These are phyloP conservation scores for Ceratocystis eucalypticola DNA, from an alignment of 2,329 filamentous ascomycete genomes.

Conservation along the genomic window DNA sequence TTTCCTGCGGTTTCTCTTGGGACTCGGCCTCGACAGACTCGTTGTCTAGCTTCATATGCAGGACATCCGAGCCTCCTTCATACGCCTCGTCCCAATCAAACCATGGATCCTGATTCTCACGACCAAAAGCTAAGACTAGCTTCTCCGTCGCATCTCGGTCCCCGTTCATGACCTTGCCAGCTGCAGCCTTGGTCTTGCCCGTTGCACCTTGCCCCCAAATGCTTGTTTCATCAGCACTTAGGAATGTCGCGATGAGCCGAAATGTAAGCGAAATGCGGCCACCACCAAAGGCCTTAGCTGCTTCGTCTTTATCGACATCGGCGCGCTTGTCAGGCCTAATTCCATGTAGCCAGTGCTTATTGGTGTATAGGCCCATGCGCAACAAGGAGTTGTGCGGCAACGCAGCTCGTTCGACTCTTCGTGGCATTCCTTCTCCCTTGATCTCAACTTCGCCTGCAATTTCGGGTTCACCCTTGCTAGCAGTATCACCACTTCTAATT, in stretches of 20 bases:
- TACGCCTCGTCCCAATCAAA: slow-evolving; percentile 69
- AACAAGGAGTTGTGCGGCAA: slow-evolving; percentile 86
- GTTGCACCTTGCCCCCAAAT: slow-evolving; percentile 93
- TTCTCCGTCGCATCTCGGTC: slow-evolving; percentile 49
- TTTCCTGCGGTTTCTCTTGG: slow-evolving; percentile 22
- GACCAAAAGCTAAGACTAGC: slow-evolving; percentile 68
- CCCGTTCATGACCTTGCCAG: slow-evolving; percentile 54
- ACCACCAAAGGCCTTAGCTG: slow-evolving; percentile 59
- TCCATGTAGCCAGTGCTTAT: slow-evolving; percentile 79
- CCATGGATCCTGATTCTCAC: slow-evolving; percentile 60
- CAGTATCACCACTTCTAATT: slow-evolving; percentile 21
- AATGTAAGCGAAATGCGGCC: slow-evolving; percentile 88
- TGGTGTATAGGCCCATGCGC: slow-evolving; percentile 66
- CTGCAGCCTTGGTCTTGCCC: slow-evolving; percentile 47
- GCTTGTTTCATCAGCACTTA: slow-evolving; percentile 45
- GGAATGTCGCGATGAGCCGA: slow-evolving; percentile 72
- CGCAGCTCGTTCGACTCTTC: slow-evolving; percentile 51
- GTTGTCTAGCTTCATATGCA: slow-evolving; percentile 40
- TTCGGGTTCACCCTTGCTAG: neutral
- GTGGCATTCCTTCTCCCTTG: slow-evolving; percentile 22
- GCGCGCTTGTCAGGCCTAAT: slow-evolving; percentile 77
- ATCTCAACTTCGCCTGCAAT: slow-evolving; percentile 26
- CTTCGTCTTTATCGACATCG: slow-evolving; percentile 48
- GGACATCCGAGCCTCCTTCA: slow-evolving; percentile 69
- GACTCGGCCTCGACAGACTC: neutral